Conservation (phyloP, 257 asterid genomes). For the Solanum neorickii region DNA sequence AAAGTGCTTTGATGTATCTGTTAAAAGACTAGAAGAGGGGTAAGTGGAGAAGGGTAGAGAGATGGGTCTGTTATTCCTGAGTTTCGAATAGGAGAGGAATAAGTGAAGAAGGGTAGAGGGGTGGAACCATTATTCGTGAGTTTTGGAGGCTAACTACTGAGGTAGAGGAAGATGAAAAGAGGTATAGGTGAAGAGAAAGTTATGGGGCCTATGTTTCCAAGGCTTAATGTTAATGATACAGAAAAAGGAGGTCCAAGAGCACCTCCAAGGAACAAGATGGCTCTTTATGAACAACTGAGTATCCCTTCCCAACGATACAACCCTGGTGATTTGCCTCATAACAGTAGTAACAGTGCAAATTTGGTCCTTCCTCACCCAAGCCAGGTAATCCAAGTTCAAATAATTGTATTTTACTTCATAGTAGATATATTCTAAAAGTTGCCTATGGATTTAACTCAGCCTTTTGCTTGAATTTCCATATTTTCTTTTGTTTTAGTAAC, state of each 20-base stretch:
- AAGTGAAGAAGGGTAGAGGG: background rate
- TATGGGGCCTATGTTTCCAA: slow-evolving; percentile 89
- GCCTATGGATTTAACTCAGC: background rate
- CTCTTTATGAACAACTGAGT: slow-evolving; percentile 86
- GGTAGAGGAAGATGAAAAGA: slow-evolving; percentile 44
- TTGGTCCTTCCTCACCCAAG: slow-evolving; percentile 25
- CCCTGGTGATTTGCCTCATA: slow-evolving; percentile 10
- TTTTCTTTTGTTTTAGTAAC: background rate
- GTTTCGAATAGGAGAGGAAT: background rate
- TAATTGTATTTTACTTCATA: background rate
- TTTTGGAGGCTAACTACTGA: background rate
- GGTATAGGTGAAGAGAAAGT: slow-evolving; percentile 61
- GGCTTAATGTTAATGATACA: slow-evolving; percentile 86
- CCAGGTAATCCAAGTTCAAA: slow-evolving; percentile 35
- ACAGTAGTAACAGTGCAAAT: slow-evolving; percentile 13
- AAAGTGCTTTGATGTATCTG: background rate
- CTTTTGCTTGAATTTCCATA: background rate
- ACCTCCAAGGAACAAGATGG: slow-evolving; percentile 99
- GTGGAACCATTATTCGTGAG: background rate
- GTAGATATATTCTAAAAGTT: background rate
- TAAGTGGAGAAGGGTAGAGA: background rate
- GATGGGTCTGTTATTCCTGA: background rate
- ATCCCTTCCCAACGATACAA: slow-evolving; percentile 71
- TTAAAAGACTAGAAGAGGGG: background rate
- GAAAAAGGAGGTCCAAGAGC: slow-evolving; percentile 98